Conservation (phyloP, 257 asterid genomes). For the Solanum lignicaule region DNA sequence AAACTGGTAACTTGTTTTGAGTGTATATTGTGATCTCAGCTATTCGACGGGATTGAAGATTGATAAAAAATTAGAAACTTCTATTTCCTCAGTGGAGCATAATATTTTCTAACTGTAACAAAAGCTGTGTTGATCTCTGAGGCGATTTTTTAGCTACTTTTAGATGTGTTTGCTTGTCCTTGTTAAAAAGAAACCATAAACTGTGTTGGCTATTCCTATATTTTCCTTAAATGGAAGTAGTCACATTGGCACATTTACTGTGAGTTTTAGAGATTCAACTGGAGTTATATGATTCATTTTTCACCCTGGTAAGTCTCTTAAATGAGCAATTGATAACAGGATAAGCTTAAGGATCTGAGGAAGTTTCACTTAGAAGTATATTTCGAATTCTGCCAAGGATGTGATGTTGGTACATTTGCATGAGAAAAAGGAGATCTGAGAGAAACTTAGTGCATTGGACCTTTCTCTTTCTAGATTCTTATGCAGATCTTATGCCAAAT, state of each 20-base stretch:
- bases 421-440: background rate
- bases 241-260: background rate
- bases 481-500: background rate
- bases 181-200: background rate
- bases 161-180: background rate
- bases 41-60: background rate
- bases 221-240: background rate
- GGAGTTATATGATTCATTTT: background rate
- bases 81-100: background rate
- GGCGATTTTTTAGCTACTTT: background rate
- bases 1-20: background rate
- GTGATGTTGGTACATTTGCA: background rate
- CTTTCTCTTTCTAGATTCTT: background rate
- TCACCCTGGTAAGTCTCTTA: background rate
- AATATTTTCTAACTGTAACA: background rate
- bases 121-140: background rate
- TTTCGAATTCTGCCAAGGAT: background rate
- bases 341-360: background rate
- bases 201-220: background rate
- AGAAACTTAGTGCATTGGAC: background rate
- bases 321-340: background rate
- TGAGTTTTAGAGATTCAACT: background rate
- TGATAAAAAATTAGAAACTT: background rate
- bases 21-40: background rate
- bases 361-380: background rate